These are phyloP conservation scores for Trichoderma cornu-damae DNA, from an alignment of 2,329 filamentous ascomycete species.

Conservation along the genomic window DNA sequence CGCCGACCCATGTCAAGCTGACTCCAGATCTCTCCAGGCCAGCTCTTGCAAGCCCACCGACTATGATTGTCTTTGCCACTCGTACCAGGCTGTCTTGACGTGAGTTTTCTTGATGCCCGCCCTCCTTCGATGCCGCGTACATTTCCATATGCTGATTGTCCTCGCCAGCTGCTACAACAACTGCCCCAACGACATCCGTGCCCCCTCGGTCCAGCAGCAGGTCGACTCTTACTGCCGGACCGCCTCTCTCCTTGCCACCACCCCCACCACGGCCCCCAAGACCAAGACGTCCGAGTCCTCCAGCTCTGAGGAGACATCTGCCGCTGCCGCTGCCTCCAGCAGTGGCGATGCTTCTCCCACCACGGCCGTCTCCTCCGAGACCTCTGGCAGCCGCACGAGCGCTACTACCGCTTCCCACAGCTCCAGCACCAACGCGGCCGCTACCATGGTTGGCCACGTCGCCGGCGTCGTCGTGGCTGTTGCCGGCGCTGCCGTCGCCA, in stretches of 20 bases:
- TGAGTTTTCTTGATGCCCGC: constrained; percentile 29
- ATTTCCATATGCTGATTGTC: constrained; percentile 11
- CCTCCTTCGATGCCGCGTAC: not conserved
- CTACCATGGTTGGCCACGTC: constrained; percentile 30
- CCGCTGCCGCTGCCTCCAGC: constrained; percentile 23
- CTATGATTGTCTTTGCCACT: constrained; percentile 44
- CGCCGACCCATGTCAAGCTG: too few species aligned
- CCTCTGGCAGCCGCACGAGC: constrained; percentile 21
- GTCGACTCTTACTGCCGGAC: constrained; percentile 43
- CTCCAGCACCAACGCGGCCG: constrained; percentile 24
- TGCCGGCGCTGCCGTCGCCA: constrained; percentile 35
- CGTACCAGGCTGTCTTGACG: constrained; percentile 43
- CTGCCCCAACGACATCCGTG: constrained; percentile 47
- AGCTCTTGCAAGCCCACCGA: constrained; percentile 37
- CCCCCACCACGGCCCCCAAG: constrained; percentile 27
- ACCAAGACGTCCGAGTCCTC: constrained; percentile 23
- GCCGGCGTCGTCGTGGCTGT: constrained; percentile 35
- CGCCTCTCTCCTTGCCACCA: constrained; percentile 41
- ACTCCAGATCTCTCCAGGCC: constrained; percentile 26
- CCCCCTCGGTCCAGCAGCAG: constrained; percentile 33
- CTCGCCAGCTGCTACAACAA: constrained; percentile 49
- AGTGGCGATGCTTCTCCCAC: constrained; percentile 24
- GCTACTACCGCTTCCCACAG: not conserved
- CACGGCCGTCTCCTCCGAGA: not conserved
- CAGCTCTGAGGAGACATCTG: constrained; percentile 19